These are phyloP conservation scores for Ustilago trichophora DNA, from an alignment of 1,284 basidiomycete species.

Conservation along the genomic window DNA sequence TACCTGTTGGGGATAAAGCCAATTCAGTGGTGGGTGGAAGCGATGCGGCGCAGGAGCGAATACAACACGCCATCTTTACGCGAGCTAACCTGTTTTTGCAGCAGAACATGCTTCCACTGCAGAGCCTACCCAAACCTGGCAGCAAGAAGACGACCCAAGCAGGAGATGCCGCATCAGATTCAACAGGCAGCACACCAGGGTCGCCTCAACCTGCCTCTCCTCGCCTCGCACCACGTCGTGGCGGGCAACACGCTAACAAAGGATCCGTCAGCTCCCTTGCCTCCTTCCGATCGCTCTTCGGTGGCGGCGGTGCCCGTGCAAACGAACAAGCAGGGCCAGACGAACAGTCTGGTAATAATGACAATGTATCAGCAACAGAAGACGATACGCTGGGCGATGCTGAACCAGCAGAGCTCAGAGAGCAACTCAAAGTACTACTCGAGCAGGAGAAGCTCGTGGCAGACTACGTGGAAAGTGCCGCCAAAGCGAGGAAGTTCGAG, in stretches of 20 bases:
- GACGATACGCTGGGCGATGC: conserved; percentile 8
- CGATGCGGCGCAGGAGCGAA: conserved; percentile 76
- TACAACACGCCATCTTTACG: conserved; percentile 82
- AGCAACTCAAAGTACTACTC: conserved; percentile 54
- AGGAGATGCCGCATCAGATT: conserved; percentile 22
- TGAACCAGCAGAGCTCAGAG: conserved; percentile 23
- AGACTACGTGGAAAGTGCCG: conserved; percentile 54
- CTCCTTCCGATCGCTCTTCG: conserved; percentile 41
- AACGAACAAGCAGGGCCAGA: conserved; percentile 3
- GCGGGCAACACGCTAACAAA: conserved; percentile 16
- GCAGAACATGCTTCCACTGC: conserved; percentile 71
- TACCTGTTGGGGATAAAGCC: conserved; percentile 69
- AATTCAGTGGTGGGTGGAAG: conserved; percentile 8
- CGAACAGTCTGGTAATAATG: conserved; percentile 4
- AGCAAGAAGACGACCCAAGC: conserved; percentile 63
- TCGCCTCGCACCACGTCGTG: conserved; percentile 5
- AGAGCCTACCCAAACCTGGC: conserved; percentile 75
- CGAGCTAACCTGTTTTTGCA: conserved; percentile 84
- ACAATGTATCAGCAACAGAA: not conserved
- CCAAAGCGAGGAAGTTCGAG: conserved; percentile 57
- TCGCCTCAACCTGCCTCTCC: conserved; percentile 14
- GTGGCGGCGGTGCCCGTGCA: conserved; percentile 13
- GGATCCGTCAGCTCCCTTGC: conserved; percentile 31
- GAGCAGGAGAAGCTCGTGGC: conserved; percentile 58
- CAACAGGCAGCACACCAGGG: conserved; percentile 27